phyloP scores from a whole-genome alignment of 768 basidiomycete genomes.

The Austroboletus eburneus region DNA sequence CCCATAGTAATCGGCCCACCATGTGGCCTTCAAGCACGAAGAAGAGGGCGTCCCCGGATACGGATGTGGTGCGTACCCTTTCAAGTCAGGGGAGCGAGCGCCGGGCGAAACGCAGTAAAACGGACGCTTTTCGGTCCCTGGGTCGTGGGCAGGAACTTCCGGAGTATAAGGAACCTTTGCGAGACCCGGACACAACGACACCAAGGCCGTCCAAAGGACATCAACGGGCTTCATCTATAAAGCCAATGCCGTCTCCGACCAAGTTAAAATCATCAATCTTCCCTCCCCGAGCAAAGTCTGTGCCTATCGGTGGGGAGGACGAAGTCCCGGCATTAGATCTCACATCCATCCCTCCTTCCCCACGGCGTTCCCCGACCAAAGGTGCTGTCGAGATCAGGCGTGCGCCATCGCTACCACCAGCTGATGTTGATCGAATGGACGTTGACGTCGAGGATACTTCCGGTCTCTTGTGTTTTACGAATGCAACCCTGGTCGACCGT shows the following conservation, averaged over 20 bases:
- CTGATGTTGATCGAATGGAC: constrained; percentile 21
- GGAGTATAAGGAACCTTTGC: constrained; percentile 21
- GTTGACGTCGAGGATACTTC: constrained; percentile 17
- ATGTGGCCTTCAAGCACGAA: constrained; percentile 14
- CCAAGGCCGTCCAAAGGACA: constrained; percentile 2
- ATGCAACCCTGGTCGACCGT: constrained; percentile 5
- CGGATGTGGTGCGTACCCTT: constrained; percentile 8
- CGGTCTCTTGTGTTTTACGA: constrained; percentile 22
- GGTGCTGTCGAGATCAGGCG: constrained; percentile 19
- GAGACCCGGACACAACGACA: constrained; percentile 11
- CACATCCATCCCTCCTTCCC: constrained; percentile 23
- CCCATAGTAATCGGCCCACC: neutral
- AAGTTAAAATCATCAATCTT: constrained; percentile 12
- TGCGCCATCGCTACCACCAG: constrained; percentile 22
- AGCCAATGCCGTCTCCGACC: constrained; percentile 14
- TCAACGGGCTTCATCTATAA: constrained; percentile 23
- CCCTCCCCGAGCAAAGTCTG: constrained; percentile 26
- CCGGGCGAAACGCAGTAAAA: constrained; percentile 25
- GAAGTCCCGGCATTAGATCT: constrained; percentile 18
- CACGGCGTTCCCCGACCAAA: constrained; percentile 24
- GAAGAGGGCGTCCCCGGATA: constrained; percentile 30
- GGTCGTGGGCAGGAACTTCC: constrained; percentile 10
- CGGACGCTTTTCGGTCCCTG: constrained; percentile 15
- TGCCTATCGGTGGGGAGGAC: constrained; percentile 19
- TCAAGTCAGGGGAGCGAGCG: constrained; percentile 14